These are phyloP conservation scores for Pseudoturritis turrita DNA, from an alignment of 345 rosid species.

Conservation along the genomic window DNA sequence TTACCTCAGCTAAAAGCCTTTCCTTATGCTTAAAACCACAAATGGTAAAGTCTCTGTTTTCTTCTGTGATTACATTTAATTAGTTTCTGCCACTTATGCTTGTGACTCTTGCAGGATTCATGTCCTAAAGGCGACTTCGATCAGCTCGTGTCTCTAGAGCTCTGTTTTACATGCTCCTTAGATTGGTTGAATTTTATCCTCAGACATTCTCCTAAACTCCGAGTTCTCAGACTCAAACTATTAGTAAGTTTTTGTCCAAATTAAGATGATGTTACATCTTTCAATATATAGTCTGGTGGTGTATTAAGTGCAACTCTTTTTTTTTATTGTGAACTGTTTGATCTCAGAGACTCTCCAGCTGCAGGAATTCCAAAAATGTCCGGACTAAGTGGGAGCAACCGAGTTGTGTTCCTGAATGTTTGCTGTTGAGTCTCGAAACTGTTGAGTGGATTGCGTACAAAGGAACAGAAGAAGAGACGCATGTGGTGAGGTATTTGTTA, in stretches of 20 bases:
- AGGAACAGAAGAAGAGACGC: background rate
- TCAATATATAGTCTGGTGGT: background rate
- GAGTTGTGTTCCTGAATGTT: background rate
- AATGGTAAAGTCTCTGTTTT: background rate
- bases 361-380: background rate
- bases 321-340: background rate
- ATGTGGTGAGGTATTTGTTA: background rate
- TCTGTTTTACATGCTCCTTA: background rate
- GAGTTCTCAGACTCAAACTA: background rate
- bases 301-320: background rate
- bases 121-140: background rate
- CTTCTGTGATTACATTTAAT: background rate
- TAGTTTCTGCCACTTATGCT: background rate
- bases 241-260: background rate
- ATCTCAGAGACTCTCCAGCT: background rate
- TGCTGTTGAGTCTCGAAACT: background rate
- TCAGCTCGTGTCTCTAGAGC: conserved; percentile 7
- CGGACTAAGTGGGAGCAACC: background rate
- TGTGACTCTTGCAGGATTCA: background rate
- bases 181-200: background rate
- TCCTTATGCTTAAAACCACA: background rate
- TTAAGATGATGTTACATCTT: background rate
- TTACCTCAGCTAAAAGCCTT: background rate
- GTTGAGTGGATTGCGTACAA: background rate
- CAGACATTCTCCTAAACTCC: background rate